Evolutionary conservation across 1,284 basidiomycete genomes (phyloP), one percentile per base, ranked within the genome.

Genomic region (Tilletia walkeri): DNA sequence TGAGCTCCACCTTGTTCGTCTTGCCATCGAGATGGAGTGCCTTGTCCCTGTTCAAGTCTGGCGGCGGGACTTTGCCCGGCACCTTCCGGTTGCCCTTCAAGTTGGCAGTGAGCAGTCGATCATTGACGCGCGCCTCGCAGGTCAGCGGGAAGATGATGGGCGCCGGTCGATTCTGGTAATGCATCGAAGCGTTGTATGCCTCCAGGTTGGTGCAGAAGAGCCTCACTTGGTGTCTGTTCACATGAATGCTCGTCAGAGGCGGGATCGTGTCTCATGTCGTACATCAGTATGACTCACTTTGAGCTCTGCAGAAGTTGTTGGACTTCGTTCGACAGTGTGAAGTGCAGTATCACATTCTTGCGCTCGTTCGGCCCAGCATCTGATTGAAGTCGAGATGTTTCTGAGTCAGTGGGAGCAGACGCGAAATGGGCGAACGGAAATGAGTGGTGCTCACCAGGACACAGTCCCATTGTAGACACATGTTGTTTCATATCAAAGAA

Each of bases 81-180:
- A 74, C 69, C 71, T 82, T 83, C 69, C 81, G 81, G 69, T 74
- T 82, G 16, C 81, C 80, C 24, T 75, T 72, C 18, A 83, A 72
- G 45, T 76, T 82, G 36, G 68, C 73, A 2, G 76, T 72, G 1
- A 81, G 73, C 2, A 71, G 53, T 2, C 54, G 63, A 1, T 67
- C 70, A 66, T 83, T 83, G 67, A 83, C 78, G 4, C 77, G 70
- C 0, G 74, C 76, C 65, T 83, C 80, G 70, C 80, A 78, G 0
- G 74, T 74, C 10, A 73, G 72, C 20, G 81, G 81, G 66, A 82
- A 83, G 48, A 81, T 79, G 56, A 82, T 69, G 2, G 74, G 74
- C 2, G 78, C 76, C 14, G 69, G 16, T 30, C 63, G 18, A 66
- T 30, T 1, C 69, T 70, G 47, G 69, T 67, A 53, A 72, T 70